Base-by-base conservation (phyloP, 1,139 yeast genomes). In the Blastobotrys petasosporus region DNA sequence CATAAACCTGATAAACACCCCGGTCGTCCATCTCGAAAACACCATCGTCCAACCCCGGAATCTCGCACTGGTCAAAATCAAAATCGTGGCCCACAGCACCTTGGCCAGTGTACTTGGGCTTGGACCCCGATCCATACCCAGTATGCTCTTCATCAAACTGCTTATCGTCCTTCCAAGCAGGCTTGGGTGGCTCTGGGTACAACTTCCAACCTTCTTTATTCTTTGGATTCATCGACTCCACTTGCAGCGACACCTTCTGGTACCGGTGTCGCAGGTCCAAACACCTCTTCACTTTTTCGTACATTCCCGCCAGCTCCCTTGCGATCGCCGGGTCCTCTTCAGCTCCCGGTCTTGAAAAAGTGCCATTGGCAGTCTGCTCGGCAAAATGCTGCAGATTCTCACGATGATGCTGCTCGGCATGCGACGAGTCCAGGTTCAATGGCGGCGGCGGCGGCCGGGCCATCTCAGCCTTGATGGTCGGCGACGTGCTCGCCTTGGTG, bases 151-250 rank as follows among this genome's bases (percentile, higher is more conserved):
- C 69, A 48, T 42, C 70, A 47, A 77, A 64, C 69, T 81, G 79
- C 67, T 85, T 71, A 45, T 76, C 80, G 25, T 20, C 25, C 57
- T 85, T 84, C 76, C 94, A 92, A 25, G 94, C 80, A 1, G 98
- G 97, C 51, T 80, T 80, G 10, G 98, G 98, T 1, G 97, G 97
- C 9, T 84, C 80, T 0, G 99, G 99, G 61, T 90, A 90, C 42
- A 94, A 80, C 12, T 63, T 62, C 97, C 98, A 94, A 28, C 60
- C 64, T 2, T 65, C 63, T 38, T 65, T 68, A 63, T 92, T 90
- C 62, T 88, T 88, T 1, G 98, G 98, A 63, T 94, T 92, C 53
- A 79, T 82, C 39, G 67, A 64, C 41, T 83, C 86, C 41, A 79
- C 70, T 67, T 94, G 99, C 45, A 79, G 58, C 0, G 97, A 87